Percentiles rank a stretch among this genome's conserved stretches.
Evolutionary conservation across 257 asterid species (phyloP).

Genomic region (Nicotiana attenuata): DNA sequence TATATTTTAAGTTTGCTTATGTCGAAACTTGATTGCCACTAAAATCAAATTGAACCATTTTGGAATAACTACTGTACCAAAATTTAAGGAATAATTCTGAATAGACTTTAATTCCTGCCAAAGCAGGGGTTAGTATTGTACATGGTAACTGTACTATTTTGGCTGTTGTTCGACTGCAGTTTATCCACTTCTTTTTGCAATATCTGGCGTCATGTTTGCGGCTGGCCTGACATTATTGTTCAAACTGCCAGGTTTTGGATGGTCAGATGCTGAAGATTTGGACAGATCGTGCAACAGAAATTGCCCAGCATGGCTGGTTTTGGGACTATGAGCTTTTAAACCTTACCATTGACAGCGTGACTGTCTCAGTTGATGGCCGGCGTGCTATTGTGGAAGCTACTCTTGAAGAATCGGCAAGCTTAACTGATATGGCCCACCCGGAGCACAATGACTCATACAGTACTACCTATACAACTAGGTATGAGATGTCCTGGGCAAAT

Average conservation of each 20-base stretch:
- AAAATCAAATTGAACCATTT: background rate
- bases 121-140: background rate
- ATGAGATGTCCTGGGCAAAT: conserved; percentile 55
- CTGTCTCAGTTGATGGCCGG: conserved; percentile 77
- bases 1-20: background rate
- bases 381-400: conserved; percentile 95
- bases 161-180: background rate
- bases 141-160: too few relatives aligned
- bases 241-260: conserved; percentile 66
- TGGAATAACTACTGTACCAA: background rate
- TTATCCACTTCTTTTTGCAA: background rate
- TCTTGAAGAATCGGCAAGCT: conserved; percentile 76
- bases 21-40: background rate
- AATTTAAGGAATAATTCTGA: background rate
- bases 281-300: conserved; percentile 79
- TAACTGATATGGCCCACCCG: conserved; percentile 70
- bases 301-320: conserved; percentile 83
- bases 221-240: background rate
- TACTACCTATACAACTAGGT: conserved; percentile 74
- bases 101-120: background rate
- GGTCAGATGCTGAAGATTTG: conserved; percentile 95
- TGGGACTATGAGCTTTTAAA: conserved; percentile 71
- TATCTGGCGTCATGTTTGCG: background rate
- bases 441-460: conserved; percentile 67
- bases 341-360: conserved; percentile 79